A percentile compares a stretch with the other conserved stretches of the same genome.
Evolutionary conservation across 2,329 filamentous ascomycete genomes (phyloP).

Genomic region (Periconia sp.): DNA sequence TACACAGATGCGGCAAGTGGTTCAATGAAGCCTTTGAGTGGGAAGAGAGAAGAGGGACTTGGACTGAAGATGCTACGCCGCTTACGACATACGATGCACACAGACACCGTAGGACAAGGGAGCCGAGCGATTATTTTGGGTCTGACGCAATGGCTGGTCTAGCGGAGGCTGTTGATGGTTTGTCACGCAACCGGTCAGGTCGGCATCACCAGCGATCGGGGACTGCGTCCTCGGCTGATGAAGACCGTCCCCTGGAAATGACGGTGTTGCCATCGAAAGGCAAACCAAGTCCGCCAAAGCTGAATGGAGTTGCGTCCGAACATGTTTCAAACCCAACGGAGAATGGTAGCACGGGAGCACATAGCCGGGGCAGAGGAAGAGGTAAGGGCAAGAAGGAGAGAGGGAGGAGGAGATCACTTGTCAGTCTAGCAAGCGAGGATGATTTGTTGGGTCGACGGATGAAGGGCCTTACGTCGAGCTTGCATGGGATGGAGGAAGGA

Average conservation of each 20-base stretch:
- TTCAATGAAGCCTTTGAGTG: constrained; percentile 76
- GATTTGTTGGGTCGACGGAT: constrained; percentile 56
- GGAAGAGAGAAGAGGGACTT: constrained; percentile 46
- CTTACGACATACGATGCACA: background rate
- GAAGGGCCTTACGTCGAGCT: constrained; percentile 51
- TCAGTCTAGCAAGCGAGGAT: constrained; percentile 55
- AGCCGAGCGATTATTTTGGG: constrained; percentile 80
- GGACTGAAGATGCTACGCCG: constrained; percentile 3
- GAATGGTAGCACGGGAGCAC: too few species aligned
- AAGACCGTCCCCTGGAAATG: constrained; percentile 84
- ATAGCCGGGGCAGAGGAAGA: constrained; percentile 26
- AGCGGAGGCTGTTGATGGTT: constrained; percentile 70
- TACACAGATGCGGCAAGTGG: constrained; percentile 80
- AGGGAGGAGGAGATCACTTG: constrained; percentile 47
- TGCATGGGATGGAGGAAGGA: constrained; percentile 41
- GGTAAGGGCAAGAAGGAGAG: constrained; percentile 34
- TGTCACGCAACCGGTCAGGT: constrained; percentile 40
- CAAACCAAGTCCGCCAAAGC: constrained; percentile 22
- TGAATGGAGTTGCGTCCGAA: background rate
- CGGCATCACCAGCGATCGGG: constrained; percentile 56
- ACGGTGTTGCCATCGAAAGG: constrained; percentile 46
- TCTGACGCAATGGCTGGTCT: constrained; percentile 71
- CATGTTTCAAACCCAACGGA: too few species aligned
- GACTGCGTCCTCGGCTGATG: constrained; percentile 74
- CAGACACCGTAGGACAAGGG: constrained; percentile 46